Conservation (phyloP, 2,329 filamentous ascomycete species). For the Chrysoporthe cubensis region DNA sequence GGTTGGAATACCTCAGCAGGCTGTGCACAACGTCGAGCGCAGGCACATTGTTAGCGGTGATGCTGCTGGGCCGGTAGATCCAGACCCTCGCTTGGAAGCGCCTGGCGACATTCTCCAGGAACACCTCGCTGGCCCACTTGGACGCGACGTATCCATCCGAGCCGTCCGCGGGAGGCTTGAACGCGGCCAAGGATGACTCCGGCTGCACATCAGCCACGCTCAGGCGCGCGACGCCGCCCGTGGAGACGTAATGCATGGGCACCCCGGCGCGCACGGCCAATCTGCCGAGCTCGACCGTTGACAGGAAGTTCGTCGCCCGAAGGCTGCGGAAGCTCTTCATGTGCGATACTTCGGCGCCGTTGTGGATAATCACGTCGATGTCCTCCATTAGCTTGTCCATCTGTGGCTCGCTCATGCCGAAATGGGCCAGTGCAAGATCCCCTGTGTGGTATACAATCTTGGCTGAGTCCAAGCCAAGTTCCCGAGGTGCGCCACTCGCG, state of each 20-base stretch:
- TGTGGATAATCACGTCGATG: slow-evolving; percentile 50
- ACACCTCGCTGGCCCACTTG: slow-evolving; percentile 33
- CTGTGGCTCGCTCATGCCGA: slow-evolving; percentile 32
- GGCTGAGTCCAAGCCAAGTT: too few relatives aligned
- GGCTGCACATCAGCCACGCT: neutral
- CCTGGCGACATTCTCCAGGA: slow-evolving; percentile 33
- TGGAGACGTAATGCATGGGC: slow-evolving; percentile 45
- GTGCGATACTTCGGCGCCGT: slow-evolving; percentile 42
- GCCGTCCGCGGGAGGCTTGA: slow-evolving; percentile 28
- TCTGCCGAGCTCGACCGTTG: slow-evolving; percentile 37
- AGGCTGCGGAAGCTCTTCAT: slow-evolving; percentile 39
- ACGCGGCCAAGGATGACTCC: neutral
- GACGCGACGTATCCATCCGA: slow-evolving; percentile 40
- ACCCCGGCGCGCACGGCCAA: slow-evolving; percentile 33
- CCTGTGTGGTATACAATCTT: slow-evolving; percentile 17
- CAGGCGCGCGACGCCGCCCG: slow-evolving; percentile 31
- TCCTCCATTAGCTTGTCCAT: slow-evolving; percentile 3
- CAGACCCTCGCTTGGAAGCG: slow-evolving; percentile 31
- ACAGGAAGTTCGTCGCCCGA: slow-evolving; percentile 35
- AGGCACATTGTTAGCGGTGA: slow-evolving; percentile 22
- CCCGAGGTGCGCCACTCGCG: too few relatives aligned
- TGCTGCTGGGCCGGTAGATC: slow-evolving; percentile 37
- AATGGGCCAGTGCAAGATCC: slow-evolving; percentile 36
- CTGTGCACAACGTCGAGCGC: neutral
- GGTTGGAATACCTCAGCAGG: neutral